Percentiles rank a stretch among this genome's conserved stretches.
Evolutionary conservation across 2,329 filamentous ascomycete genomes (phyloP).

Genomic region (Calonectria leucothoes): DNA sequence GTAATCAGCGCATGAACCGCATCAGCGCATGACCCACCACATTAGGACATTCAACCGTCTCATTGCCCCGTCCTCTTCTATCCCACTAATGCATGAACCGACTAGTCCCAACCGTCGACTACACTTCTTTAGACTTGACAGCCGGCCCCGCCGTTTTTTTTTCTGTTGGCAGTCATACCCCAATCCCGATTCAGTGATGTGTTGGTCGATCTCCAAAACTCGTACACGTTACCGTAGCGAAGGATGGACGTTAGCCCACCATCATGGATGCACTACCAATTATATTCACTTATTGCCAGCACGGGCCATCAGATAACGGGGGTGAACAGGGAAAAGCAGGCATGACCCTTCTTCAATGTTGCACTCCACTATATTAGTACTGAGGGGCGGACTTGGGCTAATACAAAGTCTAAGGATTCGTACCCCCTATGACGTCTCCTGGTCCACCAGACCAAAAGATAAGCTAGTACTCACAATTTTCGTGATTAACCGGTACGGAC

Average conservation of each 20-base stretch:
- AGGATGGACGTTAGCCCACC: not conserved
- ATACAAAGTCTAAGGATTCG: too few relatives aligned
- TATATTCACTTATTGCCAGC: not conserved
- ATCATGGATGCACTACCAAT: not conserved
- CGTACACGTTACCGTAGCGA: not conserved
- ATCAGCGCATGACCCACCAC: not conserved
- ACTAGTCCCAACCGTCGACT: not conserved
- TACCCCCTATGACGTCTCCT: too few relatives aligned
- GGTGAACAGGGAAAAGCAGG: not conserved
- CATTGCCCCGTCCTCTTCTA: not conserved
- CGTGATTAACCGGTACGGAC: too few relatives aligned
- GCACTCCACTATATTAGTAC: not conserved
- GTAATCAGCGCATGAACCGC: not conserved
- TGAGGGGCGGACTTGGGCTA: too few relatives aligned
- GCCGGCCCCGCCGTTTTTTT: not conserved
- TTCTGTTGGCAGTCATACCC: not conserved
- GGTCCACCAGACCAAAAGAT: too few relatives aligned
- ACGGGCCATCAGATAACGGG: not conserved
- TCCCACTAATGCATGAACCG: not conserved
- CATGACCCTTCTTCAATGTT: not conserved
- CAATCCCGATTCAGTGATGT: not conserved
- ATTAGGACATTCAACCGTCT: not conserved
- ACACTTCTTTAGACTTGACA: not conserved
- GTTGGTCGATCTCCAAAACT: not conserved
- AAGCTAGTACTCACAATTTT: too few relatives aligned